These are phyloP conservation scores for Cerrena zonata DNA, from an alignment of 1,284 basidiomycete genomes.

Conservation along the genomic window DNA sequence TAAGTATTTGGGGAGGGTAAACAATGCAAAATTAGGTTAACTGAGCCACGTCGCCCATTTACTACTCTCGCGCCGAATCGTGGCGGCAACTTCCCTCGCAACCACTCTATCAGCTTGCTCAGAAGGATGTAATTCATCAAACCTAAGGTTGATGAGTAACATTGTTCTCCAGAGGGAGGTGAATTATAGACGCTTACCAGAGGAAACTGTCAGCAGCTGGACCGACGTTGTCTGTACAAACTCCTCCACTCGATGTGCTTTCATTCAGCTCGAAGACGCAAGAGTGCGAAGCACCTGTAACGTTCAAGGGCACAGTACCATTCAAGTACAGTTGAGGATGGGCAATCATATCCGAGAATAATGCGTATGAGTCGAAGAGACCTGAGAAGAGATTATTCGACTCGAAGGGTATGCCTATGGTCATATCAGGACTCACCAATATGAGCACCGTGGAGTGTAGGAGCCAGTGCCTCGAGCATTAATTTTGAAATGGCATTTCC, in stretches of 20 bases:
- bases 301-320: slow-evolving; percentile 52
- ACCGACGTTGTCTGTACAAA: slow-evolving; percentile 39
- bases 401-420: background rate
- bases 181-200: slow-evolving; percentile 47
- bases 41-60: slow-evolving; percentile 12
- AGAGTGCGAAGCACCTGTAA: slow-evolving; percentile 42
- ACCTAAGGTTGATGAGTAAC: background rate
- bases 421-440: slow-evolving; percentile 31
- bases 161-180: background rate
- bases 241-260: slow-evolving; percentile 22
- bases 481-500: slow-evolving; percentile 33
- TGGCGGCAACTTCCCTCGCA: slow-evolving; percentile 8
- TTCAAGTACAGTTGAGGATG: slow-evolving; percentile 48
- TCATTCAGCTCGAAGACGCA: slow-evolving; percentile 41
- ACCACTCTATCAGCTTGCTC: slow-evolving; percentile 12
- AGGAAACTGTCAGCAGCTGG: slow-evolving; percentile 47
- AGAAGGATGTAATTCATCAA: slow-evolving; percentile 11
- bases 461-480: slow-evolving; percentile 27
- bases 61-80: slow-evolving; percentile 4
- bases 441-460: slow-evolving; percentile 31
- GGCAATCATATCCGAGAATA: slow-evolving; percentile 50
- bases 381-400: slow-evolving; percentile 31
- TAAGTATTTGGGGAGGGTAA: no score
- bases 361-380: slow-evolving; percentile 46
- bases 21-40: background rate